Percentiles rank a stretch among this genome's conserved stretches.
These are phyloP conservation scores for Penicillium glabrum DNA, from an alignment of 2,329 filamentous ascomycete genomes.

Conservation along the genomic window DNA sequence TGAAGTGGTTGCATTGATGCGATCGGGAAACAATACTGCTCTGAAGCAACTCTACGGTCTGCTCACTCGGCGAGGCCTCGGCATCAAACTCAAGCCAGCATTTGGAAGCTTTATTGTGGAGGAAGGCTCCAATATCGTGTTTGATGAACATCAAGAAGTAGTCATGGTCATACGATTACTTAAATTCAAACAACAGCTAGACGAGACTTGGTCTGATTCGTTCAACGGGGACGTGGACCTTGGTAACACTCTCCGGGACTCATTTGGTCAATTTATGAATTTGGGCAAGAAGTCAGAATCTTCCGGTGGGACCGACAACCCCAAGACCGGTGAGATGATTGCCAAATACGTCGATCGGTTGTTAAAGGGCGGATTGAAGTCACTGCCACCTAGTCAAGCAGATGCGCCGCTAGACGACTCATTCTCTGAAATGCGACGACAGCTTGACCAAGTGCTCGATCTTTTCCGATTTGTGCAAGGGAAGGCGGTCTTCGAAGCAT, in stretches of 20 bases:
- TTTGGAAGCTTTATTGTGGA: conserved; percentile 78
- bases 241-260: conserved; percentile 74
- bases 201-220: conserved; percentile 72
- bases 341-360: conserved; percentile 94
- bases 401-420: conserved; percentile 72
- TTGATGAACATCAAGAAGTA: conserved; percentile 73
- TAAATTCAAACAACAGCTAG: conserved; percentile 75
- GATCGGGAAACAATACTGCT: conserved; percentile 66
- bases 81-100: conserved; percentile 66
- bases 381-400: conserved; percentile 38
- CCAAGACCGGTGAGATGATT: conserved; percentile 97
- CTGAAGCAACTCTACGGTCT: conserved; percentile 77
- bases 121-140: conserved; percentile 74
- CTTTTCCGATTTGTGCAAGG: conserved; percentile 96
- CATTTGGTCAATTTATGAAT: conserved; percentile 91
- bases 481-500: conserved; percentile 96
- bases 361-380: conserved; percentile 79
- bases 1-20: conserved; percentile 71
- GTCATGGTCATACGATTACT: conserved; percentile 86
- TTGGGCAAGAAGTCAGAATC: conserved; percentile 70
- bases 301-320: conserved; percentile 77
- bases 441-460: conserved; percentile 89
- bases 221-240: conserved; percentile 78
- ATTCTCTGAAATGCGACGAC: conserved; percentile 85
- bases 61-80: conserved; percentile 69